Conservation (phyloP, 1,139 yeast species). For the Sugiyamaella pinicola region DNA sequence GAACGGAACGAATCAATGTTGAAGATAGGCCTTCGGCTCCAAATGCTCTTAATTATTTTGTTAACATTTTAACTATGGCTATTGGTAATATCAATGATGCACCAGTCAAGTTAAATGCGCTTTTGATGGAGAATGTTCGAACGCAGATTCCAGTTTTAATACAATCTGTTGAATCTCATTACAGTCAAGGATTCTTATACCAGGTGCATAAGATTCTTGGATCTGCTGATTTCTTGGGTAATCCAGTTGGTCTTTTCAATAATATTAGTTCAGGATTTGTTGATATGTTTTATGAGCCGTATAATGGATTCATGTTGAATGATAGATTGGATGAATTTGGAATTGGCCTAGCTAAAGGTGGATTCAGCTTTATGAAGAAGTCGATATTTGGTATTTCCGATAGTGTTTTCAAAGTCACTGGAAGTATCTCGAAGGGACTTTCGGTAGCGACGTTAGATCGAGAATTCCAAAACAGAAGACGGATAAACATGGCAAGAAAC, state of each 20-base stretch:
- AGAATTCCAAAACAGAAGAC: conserved; percentile 73
- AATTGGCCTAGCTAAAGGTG: conserved; percentile 93
- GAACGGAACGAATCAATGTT: conserved; percentile 78
- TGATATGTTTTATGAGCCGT: conserved; percentile 97
- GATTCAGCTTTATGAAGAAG: conserved; percentile 88
- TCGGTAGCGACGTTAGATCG: conserved; percentile 88
- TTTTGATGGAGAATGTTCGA: conserved; percentile 84
- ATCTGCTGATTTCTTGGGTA: conserved; percentile 93
- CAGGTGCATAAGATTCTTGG: conserved; percentile 93
- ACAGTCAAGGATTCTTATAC: conserved; percentile 87
- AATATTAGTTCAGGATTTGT: conserved; percentile 91
- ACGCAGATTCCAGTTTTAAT: conserved; percentile 77
- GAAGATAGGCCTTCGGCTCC: conserved; percentile 59
- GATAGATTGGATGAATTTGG: conserved; percentile 97
- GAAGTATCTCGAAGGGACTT: conserved; percentile 91
- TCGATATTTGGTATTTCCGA: conserved; percentile 95
- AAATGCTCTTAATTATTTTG: conserved; percentile 67
- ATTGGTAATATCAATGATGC: conserved; percentile 97
- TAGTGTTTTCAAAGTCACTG: conserved; percentile 88
- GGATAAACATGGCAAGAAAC: conserved; percentile 71
- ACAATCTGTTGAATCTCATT: conserved; percentile 78
- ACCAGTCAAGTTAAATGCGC: conserved; percentile 84
- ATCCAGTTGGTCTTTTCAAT: conserved; percentile 95
- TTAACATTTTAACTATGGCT: conserved; percentile 92
- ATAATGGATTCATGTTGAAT: conserved; percentile 89